Evolutionary conservation across 225 moss, liverwort and hornwort genomes (phyloP).

Genomic region (Rhytidiadelphus loreus): DNA sequence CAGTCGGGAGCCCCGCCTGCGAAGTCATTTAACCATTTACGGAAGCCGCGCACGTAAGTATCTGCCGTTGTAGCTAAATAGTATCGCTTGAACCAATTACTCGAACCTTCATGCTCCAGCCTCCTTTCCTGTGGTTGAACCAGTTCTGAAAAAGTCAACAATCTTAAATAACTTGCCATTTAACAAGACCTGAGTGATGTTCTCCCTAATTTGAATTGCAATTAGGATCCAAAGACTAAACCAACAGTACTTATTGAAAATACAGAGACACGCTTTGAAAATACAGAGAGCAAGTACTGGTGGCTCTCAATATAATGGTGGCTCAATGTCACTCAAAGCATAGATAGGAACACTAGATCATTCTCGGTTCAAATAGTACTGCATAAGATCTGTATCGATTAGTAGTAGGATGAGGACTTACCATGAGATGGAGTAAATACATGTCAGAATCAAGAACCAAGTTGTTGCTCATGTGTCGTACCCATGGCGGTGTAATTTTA

Average conservation of each 20-base stretch:
- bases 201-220: not conserved
- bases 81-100: not conserved
- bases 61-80: conserved; percentile 46
- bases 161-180: not conserved
- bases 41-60: conserved; percentile 36
- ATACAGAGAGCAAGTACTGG: not conserved
- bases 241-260: not conserved
- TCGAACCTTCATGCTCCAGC: conserved; percentile 38
- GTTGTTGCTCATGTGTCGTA: conserved; percentile 44
- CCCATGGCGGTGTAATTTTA: conserved; percentile 31
- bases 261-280: not conserved
- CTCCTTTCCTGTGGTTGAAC: conserved; percentile 32
- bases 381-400: not conserved
- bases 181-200: not conserved
- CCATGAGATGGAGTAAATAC: conserved; percentile 52
- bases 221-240: not conserved
- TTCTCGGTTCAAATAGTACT: not conserved
- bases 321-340: not conserved
- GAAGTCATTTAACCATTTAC: conserved; percentile 51
- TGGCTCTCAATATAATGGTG: not conserved
- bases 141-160: not conserved
- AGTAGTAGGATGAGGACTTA: conserved; percentile 17
- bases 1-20: conserved; percentile 54
- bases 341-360: not conserved
- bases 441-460: conserved; percentile 53